phyloP scores from a whole-genome alignment of 2,329 filamentous ascomycete species.

The Cordyceps fumosorosea region DNA sequence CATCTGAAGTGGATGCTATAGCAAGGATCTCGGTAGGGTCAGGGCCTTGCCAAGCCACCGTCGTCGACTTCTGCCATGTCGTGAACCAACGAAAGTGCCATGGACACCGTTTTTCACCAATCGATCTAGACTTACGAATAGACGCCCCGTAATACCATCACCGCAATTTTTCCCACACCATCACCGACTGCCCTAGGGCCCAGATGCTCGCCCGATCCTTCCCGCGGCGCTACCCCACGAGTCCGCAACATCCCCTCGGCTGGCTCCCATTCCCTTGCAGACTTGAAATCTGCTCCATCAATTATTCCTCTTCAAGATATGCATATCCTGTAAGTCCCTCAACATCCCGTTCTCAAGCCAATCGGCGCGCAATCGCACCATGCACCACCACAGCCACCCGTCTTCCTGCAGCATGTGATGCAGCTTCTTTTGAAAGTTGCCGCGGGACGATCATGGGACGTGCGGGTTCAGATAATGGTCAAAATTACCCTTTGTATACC shows the following conservation, averaged over 20 bases:
- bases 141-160: too few species aligned
- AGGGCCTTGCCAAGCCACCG: neutral
- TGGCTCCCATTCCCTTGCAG: neutral
- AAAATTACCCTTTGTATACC: too few species aligned
- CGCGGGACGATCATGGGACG: too few species aligned
- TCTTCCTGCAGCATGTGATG: neutral
- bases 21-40: too few species aligned
- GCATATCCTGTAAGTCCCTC: neutral
- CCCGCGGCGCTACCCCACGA: neutral
- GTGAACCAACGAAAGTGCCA: neutral
- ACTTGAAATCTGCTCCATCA: neutral
- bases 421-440: neutral
- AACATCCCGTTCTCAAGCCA: neutral
- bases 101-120: too few species aligned
- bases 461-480: too few species aligned
- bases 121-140: too few species aligned
- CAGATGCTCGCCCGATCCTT: neutral
- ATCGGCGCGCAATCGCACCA: neutral
- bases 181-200: neutral
- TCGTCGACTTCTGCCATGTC: neutral
- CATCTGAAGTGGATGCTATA: neutral
- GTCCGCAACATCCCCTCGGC: neutral
- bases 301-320: neutral
- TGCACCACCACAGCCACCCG: neutral
- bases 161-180: too few species aligned